Evolutionary conservation across 306 rosid genomes (phyloP), one percentile per base, ranked within the genome.

Genomic region (Dalbergia oliveri): DNA sequence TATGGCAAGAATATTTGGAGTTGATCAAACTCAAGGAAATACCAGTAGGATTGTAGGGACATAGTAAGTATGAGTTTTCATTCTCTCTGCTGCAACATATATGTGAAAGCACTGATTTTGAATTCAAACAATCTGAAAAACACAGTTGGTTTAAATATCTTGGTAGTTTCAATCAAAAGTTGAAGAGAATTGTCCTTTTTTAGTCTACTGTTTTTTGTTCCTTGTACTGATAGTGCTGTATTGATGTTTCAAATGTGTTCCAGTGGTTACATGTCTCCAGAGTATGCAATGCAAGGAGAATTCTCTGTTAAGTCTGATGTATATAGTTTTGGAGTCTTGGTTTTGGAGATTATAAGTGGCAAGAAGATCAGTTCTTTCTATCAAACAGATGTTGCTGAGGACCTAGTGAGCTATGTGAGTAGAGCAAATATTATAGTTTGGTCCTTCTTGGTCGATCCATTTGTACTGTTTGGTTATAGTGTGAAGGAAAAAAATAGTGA

Each of bases 11-110:
- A 69, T 87, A 8, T 80, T 88, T 51, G 78, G 3, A 2, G 78
- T 44, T 0, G 88, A 87, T 15, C 87, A 86, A 68, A 80, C 77
- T 41, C 84, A 80, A 71, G 88, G 81, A 44, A 78, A 62, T 34
- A 88, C 89, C 0, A 54, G 9, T 2, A 69, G 53, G 19, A 37
- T 91, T 4, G 90, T 78, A 6, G 91, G 91, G 23, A 91, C 91
- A 16, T 82, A 68, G 94, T 91, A 84, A 85, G 92, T 79, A 31
- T 18, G 43, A 13, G 19, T 50, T 70, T 31, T 11, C 37, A 58
- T 45, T n/a, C 11, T 26, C 61, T 51, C 50, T 50, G 26, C 39
- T 49, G 62, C 53, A 18, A 12, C 66, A 41, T 51, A 9, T 31
- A 31, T 69, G 9, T 56, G 49, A 66, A 77, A 66, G 34, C 45